A percentile compares a stretch with the other conserved stretches of the same genome.
Evolutionary conservation across 2,329 filamentous ascomycete genomes (phyloP).

Genomic region (Aureobasidium melanogenum): DNA sequence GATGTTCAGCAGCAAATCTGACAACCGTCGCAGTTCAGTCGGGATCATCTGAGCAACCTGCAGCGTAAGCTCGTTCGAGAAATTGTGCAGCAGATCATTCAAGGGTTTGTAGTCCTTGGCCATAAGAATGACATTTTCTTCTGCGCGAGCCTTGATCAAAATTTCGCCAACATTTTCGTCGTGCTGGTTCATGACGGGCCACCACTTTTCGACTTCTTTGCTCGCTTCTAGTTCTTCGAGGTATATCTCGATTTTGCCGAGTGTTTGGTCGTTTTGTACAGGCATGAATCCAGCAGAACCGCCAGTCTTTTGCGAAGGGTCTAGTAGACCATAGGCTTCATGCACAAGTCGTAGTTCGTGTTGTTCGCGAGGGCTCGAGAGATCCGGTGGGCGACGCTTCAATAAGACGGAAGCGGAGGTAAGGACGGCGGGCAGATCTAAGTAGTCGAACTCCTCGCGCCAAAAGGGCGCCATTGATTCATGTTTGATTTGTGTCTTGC

Average conservation of each 20-base stretch:
- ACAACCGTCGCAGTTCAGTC: constrained; percentile 66
- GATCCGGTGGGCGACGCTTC: constrained; percentile 47
- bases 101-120: constrained; percentile 76
- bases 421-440: constrained; percentile 60
- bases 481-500: constrained; percentile 62
- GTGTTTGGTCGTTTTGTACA: constrained; percentile 41
- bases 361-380: constrained; percentile 20
- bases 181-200: constrained; percentile 67
- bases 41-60: constrained; percentile 76
- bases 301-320: constrained; percentile 26
- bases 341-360: constrained; percentile 32
- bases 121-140: constrained; percentile 84
- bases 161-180: constrained; percentile 74
- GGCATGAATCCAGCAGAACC: constrained; percentile 32
- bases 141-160: constrained; percentile 71
- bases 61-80: constrained; percentile 72
- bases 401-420: constrained; percentile 63
- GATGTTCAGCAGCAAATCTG: constrained; percentile 84
- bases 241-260: constrained; percentile 71
- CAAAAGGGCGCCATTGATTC: constrained; percentile 70
- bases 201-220: constrained; percentile 77
- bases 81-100: constrained; percentile 74
- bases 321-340: constrained; percentile 28
- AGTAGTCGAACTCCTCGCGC: constrained; percentile 72
- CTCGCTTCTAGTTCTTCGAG: constrained; percentile 69